Conservation (phyloP, 768 basidiomycete species). For the Cyclocybe cylindracea region DNA sequence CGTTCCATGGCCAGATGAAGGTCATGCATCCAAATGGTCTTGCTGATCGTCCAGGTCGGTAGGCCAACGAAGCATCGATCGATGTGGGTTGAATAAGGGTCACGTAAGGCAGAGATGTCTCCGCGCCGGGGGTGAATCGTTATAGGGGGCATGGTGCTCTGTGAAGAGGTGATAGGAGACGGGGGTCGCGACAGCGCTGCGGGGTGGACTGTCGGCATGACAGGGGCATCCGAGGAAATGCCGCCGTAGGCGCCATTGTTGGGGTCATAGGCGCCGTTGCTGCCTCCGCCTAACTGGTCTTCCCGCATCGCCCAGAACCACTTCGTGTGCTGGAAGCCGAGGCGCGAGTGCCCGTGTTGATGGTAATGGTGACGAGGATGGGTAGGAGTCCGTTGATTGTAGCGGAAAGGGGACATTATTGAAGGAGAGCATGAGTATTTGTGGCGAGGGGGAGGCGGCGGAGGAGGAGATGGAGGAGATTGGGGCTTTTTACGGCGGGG, state of each 20-base stretch:
- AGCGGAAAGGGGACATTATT: slow-evolving; percentile 29
- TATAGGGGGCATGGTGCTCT: slow-evolving; percentile 29
- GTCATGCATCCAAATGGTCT: slow-evolving; percentile 65
- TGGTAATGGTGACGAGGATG: slow-evolving; percentile 43
- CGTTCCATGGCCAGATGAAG: slow-evolving; percentile 39
- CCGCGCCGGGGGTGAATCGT: slow-evolving; percentile 63
- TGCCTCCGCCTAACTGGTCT: slow-evolving; percentile 48
- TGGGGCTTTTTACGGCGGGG: slow-evolving; percentile 15
- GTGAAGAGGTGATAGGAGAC: not conserved
- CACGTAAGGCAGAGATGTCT: slow-evolving; percentile 57
- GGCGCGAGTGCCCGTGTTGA: slow-evolving; percentile 66
- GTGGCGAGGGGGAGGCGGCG: slow-evolving; percentile 21
- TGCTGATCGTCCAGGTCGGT: slow-evolving; percentile 66
- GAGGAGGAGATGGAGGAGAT: slow-evolving; percentile 6
- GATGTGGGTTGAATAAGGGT: slow-evolving; percentile 55
- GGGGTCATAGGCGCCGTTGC: slow-evolving; percentile 11
- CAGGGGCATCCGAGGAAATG: not conserved
- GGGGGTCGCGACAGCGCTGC: slow-evolving; percentile 8
- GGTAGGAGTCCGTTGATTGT: slow-evolving; percentile 23
- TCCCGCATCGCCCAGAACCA: slow-evolving; percentile 62
- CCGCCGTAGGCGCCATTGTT: slow-evolving; percentile 7
- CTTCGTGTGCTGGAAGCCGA: slow-evolving; percentile 59
- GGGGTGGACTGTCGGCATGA: slow-evolving; percentile 6
- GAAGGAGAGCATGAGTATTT: slow-evolving; percentile 41
- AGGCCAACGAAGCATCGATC: slow-evolving; percentile 60